Evolutionary conservation across 73 alveolate genomes (phyloP).

Genomic region (Paramecium biaurelia): DNA sequence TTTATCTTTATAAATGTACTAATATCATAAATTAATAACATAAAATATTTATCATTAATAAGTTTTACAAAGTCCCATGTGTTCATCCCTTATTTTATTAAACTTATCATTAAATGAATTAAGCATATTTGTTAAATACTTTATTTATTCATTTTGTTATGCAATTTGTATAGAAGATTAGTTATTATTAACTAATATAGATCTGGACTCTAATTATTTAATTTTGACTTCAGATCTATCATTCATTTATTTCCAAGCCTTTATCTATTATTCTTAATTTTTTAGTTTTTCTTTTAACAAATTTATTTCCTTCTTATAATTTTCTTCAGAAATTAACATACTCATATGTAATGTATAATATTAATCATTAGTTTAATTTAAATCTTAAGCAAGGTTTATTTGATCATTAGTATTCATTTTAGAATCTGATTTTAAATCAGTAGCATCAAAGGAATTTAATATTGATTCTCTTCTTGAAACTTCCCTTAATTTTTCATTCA

Average conservation of each 20-base stretch:
- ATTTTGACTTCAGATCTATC: not conserved
- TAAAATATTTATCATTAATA: not conserved
- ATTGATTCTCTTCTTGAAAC: not conserved
- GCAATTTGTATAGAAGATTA: not conserved
- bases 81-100: not conserved
- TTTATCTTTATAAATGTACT: too few relatives aligned
- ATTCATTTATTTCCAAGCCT: conserved; percentile 14
- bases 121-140: not conserved
- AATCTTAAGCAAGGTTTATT: not conserved
- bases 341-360: not conserved
- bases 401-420: not conserved
- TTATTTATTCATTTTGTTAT: conserved; percentile 1
- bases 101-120: conserved; percentile 17
- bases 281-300: not conserved
- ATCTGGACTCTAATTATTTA: not conserved
- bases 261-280: not conserved
- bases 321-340: not conserved
- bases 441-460: not conserved
- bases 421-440: not conserved
- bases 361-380: not conserved
- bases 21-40: not conserved
- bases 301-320: not conserved
- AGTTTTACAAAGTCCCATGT: not conserved
- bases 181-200: not conserved
- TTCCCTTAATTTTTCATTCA: not conserved